These are phyloP conservation scores for Talaromyces sp. DNA, from an alignment of 2,329 filamentous ascomycete genomes.

Conservation along the genomic window DNA sequence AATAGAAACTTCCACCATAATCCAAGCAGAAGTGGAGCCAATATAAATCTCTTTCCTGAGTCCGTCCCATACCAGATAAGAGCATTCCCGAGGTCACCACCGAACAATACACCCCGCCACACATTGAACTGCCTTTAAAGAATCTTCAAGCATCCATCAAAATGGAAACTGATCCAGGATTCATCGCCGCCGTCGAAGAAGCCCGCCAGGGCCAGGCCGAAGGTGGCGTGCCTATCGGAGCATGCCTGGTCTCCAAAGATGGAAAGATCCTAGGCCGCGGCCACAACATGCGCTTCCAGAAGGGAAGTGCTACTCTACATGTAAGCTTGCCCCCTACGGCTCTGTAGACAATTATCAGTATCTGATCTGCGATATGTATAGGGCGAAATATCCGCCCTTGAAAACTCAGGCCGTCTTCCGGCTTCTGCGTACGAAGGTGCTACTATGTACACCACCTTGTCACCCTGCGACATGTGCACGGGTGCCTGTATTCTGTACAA, in stretches of 20 bases:
- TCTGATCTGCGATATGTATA: conserved; percentile 34
- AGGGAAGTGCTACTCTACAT: conserved; percentile 68
- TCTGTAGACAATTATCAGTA: background rate
- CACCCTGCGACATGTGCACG: conserved; percentile 79
- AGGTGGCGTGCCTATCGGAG: conserved; percentile 60
- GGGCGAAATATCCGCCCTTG: conserved; percentile 74
- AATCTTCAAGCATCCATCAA: conserved; percentile 4
- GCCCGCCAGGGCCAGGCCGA: conserved; percentile 56
- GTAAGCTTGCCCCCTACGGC: conserved; percentile 44
- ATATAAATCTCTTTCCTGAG: background rate
- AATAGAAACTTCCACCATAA: background rate
- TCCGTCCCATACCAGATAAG: background rate
- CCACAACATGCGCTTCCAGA: conserved; percentile 75
- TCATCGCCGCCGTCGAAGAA: conserved; percentile 59
- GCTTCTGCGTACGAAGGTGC: conserved; percentile 67
- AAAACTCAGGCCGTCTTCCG: conserved; percentile 69
- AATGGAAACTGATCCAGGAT: conserved; percentile 51
- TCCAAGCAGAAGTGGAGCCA: background rate
- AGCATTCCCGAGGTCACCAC: background rate
- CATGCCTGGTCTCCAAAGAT: conserved; percentile 64
- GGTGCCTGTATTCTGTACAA: conserved; percentile 76
- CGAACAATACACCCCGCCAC: background rate
- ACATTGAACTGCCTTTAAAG: background rate
- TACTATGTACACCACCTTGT: conserved; percentile 82
- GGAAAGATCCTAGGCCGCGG: conserved; percentile 69